These are phyloP conservation scores for Knoxdaviesia capensis DNA, from an alignment of 2,329 filamentous ascomycete genomes.

Conservation along the genomic window DNA sequence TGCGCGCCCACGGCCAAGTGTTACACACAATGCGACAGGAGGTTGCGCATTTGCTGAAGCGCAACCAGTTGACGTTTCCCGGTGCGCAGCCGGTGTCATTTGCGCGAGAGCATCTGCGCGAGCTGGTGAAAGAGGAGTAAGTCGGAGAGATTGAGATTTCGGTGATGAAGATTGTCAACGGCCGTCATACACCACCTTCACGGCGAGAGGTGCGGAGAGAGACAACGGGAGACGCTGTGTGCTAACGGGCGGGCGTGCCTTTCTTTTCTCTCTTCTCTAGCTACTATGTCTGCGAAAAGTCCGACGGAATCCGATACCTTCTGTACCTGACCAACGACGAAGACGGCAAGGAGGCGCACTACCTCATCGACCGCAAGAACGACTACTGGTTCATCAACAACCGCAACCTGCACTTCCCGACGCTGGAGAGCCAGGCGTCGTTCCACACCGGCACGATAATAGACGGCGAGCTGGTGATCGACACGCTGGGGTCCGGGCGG, in stretches of 20 bases:
- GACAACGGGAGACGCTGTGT: background rate
- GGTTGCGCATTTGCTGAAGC: constrained; percentile 55
- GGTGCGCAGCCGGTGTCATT: constrained; percentile 93
- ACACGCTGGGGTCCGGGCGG: constrained; percentile 47
- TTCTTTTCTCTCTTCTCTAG: constrained; percentile 15
- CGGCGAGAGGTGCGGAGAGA: no score
- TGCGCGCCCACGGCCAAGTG: constrained; percentile 34
- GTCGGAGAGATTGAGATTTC: constrained; percentile 6
- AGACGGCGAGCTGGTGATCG: constrained; percentile 84
- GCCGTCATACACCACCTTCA: background rate
- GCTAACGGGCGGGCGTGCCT: background rate
- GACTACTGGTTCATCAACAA: constrained; percentile 76
- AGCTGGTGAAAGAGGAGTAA: constrained; percentile 60
- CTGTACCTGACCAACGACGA: constrained; percentile 64
- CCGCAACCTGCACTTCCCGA: constrained; percentile 58
- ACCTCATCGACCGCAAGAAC: constrained; percentile 94
- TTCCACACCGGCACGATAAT: constrained; percentile 71
- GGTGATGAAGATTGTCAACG: background rate
- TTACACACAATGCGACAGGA: constrained; percentile 44
- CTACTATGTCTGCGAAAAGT: constrained; percentile 98
- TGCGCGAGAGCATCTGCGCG: constrained; percentile 57
- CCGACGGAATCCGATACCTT: constrained; percentile 88
- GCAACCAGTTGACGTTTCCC: constrained; percentile 52
- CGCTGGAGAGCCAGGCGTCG: constrained; percentile 37
- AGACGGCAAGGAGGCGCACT: constrained; percentile 47